Conservation (phyloP, 345 rosid genomes). For the Cochlearia excelsa region DNA sequence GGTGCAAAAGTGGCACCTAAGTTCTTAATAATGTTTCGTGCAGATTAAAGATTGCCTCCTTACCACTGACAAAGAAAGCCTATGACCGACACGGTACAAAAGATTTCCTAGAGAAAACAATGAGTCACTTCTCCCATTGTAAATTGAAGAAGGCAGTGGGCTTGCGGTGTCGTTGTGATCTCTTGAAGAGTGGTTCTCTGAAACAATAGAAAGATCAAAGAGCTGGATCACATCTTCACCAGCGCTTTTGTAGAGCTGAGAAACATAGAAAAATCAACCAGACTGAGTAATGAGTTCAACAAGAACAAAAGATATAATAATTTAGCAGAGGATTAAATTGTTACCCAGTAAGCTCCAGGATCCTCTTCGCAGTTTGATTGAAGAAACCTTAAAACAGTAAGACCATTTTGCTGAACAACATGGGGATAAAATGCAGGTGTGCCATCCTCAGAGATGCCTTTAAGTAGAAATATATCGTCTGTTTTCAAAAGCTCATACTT, state of each 20-base stretch:
- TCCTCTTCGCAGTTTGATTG: slow-evolving; percentile 93
- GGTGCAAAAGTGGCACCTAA: not conserved
- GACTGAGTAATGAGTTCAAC: slow-evolving; percentile 4
- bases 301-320: not conserved
- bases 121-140: slow-evolving; percentile 65
- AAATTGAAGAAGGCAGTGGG: slow-evolving; percentile 56
- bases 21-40: slow-evolving; percentile 3
- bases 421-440: slow-evolving; percentile 93
- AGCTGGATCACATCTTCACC: slow-evolving; percentile 94
- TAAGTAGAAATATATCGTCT: slow-evolving; percentile 78
- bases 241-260: slow-evolving; percentile 86
- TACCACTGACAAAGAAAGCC: slow-evolving; percentile 87
- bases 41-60: slow-evolving; percentile 15
- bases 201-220: slow-evolving; percentile 82
- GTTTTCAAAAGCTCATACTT: slow-evolving; percentile 95
- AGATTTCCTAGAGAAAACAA: slow-evolving; percentile 84
- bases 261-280: slow-evolving; percentile 14
- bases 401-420: slow-evolving; percentile 94
- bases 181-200: slow-evolving; percentile 58
- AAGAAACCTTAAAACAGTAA: slow-evolving; percentile 87
- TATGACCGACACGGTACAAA: slow-evolving; percentile 87
- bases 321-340: slow-evolving; percentile 10
- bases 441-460: slow-evolving; percentile 93
- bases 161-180: slow-evolving; percentile 50
- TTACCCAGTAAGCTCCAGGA: slow-evolving; percentile 98